Percentiles rank a stretch among this genome's conserved stretches.
Conservation (phyloP, 371 early-diverging fungal genomes). For the Coemansia sp. region DNA sequence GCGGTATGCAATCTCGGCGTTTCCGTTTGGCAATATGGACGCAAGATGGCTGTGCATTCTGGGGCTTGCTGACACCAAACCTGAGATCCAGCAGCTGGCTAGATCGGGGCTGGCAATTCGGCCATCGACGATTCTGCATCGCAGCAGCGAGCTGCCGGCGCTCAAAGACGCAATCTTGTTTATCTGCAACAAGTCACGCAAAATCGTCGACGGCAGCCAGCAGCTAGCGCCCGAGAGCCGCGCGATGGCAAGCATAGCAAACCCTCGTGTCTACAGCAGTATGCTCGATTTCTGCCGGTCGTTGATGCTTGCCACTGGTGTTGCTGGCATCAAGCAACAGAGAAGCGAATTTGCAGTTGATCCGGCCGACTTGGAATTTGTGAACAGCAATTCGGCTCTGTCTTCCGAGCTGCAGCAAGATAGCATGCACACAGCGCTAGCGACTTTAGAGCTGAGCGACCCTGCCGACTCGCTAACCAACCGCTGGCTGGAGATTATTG, state of each 20-base stretch:
- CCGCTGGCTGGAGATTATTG: slow-evolving; percentile 13
- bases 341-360: not conserved
- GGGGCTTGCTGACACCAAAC: slow-evolving; percentile 67
- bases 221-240: not conserved
- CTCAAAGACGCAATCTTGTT: slow-evolving; percentile 23
- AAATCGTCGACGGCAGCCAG: not conserved
- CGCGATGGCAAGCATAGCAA: not conserved
- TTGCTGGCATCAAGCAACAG: not conserved
- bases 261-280: slow-evolving; percentile 18
- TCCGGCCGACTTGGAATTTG: slow-evolving; percentile 17
- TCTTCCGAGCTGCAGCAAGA: slow-evolving; percentile 17
- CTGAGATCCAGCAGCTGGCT: slow-evolving; percentile 77
- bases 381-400: slow-evolving; percentile 19
- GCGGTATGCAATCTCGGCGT: slow-evolving; percentile 73
- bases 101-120: slow-evolving; percentile 25
- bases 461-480: not conserved
- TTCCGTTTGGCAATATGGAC: slow-evolving; percentile 69
- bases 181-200: slow-evolving; percentile 1
- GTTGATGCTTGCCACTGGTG: slow-evolving; percentile 24
- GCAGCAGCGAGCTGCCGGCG: slow-evolving; percentile 11
- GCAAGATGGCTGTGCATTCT: slow-evolving; percentile 76
- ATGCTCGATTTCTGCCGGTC: slow-evolving; percentile 29
- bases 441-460: not conserved
- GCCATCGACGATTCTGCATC: not conserved
- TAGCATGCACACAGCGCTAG: slow-evolving; percentile 24